phyloP scores from a whole-genome alignment of 768 basidiomycete species.

The Phlebiopsis gigantea region DNA sequence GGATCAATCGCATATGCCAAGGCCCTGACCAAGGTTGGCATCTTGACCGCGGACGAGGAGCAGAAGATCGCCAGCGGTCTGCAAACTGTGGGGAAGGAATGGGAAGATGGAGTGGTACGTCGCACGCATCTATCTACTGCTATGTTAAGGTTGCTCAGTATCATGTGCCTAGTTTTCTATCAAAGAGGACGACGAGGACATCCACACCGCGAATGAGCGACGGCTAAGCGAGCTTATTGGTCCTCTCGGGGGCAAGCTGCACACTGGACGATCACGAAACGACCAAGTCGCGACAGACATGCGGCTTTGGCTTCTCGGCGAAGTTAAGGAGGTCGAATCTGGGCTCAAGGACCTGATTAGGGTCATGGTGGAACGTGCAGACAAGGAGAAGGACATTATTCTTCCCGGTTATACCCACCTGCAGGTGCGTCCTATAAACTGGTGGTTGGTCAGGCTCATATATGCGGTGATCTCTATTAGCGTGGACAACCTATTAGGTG shows the following conservation, averaged over 20 bases:
- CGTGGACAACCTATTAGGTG: slow-evolving; percentile 98
- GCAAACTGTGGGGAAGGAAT: slow-evolving; percentile 72
- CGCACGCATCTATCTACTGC: background rate
- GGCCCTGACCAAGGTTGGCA: slow-evolving; percentile 72
- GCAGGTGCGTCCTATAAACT: slow-evolving; percentile 51
- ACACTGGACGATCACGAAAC: slow-evolving; percentile 95
- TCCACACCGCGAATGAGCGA: slow-evolving; percentile 97
- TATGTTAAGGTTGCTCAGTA: background rate
- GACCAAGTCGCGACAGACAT: slow-evolving; percentile 99
- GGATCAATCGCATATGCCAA: slow-evolving; percentile 97
- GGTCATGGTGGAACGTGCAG: slow-evolving; percentile 89
- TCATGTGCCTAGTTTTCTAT: slow-evolving; percentile 56
- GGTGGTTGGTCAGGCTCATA: background rate
- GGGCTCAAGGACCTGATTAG: slow-evolving; percentile 73
- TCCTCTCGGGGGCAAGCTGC: slow-evolving; percentile 88
- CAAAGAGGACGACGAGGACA: slow-evolving; percentile 92
- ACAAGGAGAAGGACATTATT: slow-evolving; percentile 85
- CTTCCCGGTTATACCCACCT: slow-evolving; percentile 98
- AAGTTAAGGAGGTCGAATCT: slow-evolving; percentile 61
- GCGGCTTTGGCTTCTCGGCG: slow-evolving; percentile 89
- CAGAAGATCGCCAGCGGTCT: slow-evolving; percentile 70
- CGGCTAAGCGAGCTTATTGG: slow-evolving; percentile 92
- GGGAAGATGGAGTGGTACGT: slow-evolving; percentile 67
- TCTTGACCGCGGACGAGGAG: slow-evolving; percentile 77
- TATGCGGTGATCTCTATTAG: slow-evolving; percentile 34